phyloP scores from a whole-genome alignment of 2,329 filamentous ascomycete genomes.

The Gyromitra esculenta region DNA sequence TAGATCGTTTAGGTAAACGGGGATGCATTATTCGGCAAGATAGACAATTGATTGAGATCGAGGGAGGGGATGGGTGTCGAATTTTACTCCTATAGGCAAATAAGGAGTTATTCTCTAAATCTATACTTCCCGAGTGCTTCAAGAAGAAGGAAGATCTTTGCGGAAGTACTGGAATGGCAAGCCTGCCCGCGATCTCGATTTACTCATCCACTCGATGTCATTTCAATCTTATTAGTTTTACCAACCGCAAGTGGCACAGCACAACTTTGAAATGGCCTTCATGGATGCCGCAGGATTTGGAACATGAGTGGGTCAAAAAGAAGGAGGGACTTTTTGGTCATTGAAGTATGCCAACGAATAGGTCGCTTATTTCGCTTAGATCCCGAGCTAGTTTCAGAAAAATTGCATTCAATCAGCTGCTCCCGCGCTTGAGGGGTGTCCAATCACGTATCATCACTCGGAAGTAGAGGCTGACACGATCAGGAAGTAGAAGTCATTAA shows the following conservation, averaged over 20 bases:
- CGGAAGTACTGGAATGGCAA: conserved; percentile 37
- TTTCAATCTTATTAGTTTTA: conserved; percentile 8
- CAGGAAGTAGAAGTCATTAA: conserved; percentile 4
- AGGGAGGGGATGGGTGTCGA: conserved; percentile 12
- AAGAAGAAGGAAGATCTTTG: conserved; percentile 24
- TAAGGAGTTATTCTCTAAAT: not conserved
- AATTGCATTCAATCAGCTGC: conserved; percentile 11
- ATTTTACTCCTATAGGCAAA: conserved; percentile 7
- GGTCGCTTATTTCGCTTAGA: conserved; percentile 45
- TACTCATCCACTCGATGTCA: conserved; percentile 9
- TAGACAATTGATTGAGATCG: conserved; percentile 27
- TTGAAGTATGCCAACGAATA: conserved; percentile 40
- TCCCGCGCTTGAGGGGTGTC: conserved; percentile 37
- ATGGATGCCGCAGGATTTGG: conserved; percentile 32
- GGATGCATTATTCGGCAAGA: conserved; percentile 14
- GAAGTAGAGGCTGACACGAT: conserved; percentile 15
- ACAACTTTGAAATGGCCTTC: not conserved
- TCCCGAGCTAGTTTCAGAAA: not conserved
- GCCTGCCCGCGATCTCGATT: conserved; percentile 22
- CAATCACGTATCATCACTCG: conserved; percentile 50
- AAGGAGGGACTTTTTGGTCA: not conserved
- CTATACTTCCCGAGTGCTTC: conserved; percentile 2
- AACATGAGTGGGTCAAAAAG: conserved; percentile 24
- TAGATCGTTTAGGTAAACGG: conserved; percentile 16
- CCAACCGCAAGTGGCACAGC: conserved; percentile 18